Percentiles rank a stretch among this genome's conserved stretches.
These are phyloP conservation scores for Cordyceps militaris DNA, from an alignment of 2,329 filamentous ascomycete genomes.

Conservation along the genomic window DNA sequence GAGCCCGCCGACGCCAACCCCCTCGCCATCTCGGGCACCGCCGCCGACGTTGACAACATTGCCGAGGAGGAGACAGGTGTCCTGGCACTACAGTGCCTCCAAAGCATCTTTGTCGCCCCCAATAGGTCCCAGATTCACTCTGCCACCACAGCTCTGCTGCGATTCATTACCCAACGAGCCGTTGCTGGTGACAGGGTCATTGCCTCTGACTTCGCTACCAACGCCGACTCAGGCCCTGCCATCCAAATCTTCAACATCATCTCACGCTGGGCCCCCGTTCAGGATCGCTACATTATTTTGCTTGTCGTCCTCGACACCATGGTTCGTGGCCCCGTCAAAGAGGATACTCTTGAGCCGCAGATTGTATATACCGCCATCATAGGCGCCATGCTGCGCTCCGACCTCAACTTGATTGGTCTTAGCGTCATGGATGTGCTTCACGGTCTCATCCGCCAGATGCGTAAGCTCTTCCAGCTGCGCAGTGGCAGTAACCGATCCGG, in stretches of 20 bases:
- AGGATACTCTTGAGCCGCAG: slow-evolving; percentile 67
- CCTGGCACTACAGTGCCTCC: slow-evolving; percentile 76
- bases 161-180: slow-evolving; percentile 61
- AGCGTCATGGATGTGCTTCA: slow-evolving; percentile 94
- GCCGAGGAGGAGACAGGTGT: slow-evolving; percentile 85
- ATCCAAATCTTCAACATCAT: slow-evolving; percentile 74
- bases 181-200: slow-evolving; percentile 47
- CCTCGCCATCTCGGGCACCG: slow-evolving; percentile 61
- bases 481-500: slow-evolving; percentile 27
- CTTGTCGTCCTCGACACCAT: slow-evolving; percentile 74
- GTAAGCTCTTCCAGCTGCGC: slow-evolving; percentile 64
- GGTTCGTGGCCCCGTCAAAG: slow-evolving; percentile 58
- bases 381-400: slow-evolving; percentile 73
- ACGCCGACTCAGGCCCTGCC: slow-evolving; percentile 62
- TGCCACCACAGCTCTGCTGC: slow-evolving; percentile 66
- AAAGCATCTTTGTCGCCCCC: slow-evolving; percentile 76
- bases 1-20: slow-evolving; percentile 57
- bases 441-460: slow-evolving; percentile 76
- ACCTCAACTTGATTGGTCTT: slow-evolving; percentile 88
- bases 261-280: slow-evolving; percentile 83
- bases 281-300: slow-evolving; percentile 87
- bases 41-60: slow-evolving; percentile 74
- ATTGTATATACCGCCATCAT: slow-evolving; percentile 71
- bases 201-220: slow-evolving; percentile 34
- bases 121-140: slow-evolving; percentile 75